Base-by-base conservation (phyloP, 2,329 filamentous ascomycete genomes). In the Cladophialophora exuberans region DNA sequence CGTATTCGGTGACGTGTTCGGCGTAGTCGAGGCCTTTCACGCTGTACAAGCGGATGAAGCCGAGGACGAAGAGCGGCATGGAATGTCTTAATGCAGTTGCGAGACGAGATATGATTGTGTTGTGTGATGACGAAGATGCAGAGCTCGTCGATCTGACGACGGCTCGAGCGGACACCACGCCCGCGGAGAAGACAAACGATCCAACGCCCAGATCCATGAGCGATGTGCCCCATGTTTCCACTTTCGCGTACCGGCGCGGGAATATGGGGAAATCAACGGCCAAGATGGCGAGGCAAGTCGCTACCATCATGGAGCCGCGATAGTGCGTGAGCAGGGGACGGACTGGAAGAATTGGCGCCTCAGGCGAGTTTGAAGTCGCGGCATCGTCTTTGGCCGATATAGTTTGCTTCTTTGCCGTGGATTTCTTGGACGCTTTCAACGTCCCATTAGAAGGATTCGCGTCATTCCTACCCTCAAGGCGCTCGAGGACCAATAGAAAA, bases 171-270 rank as follows among this genome's bases (percentile, higher is more conserved):
- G 89, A 91, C n/a, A 97, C 90, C 28, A 97, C 78, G 18, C 94
- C 94, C 13, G 88, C 89, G 2, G 91, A 91, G 73, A 96, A 99
- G 65, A 99, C 94, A 74, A 99, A 99, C 10, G 92, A 96, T 23
- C 94, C 94, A 43, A 99, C 94, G 44, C 94, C 94, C 66, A 97
- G 80, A 70, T 99, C 94, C 94, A 99, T 99, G 59, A 99, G 76
- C n/a, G 93, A 97, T 1, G 93, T 97, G 51, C 94, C 94, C 90
- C 94, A 99, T n/a, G 90, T 97, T 73, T 99, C 94, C 2, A 96
- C 94, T 76, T 99, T 99, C 54, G 91, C 94, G 70, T 97, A 97
- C 26, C 94, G 87, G 23, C 94, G 84, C 2, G 94, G 94, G 66
- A 99, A 99, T 56, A 97, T 79, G 15, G 81, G 85, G 70, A 99